Percentiles rank a stretch among this genome's conserved stretches.
phyloP scores from a whole-genome alignment of 176 grass and related monocot genomes.

The Hyparrhenia diplandra region DNA sequence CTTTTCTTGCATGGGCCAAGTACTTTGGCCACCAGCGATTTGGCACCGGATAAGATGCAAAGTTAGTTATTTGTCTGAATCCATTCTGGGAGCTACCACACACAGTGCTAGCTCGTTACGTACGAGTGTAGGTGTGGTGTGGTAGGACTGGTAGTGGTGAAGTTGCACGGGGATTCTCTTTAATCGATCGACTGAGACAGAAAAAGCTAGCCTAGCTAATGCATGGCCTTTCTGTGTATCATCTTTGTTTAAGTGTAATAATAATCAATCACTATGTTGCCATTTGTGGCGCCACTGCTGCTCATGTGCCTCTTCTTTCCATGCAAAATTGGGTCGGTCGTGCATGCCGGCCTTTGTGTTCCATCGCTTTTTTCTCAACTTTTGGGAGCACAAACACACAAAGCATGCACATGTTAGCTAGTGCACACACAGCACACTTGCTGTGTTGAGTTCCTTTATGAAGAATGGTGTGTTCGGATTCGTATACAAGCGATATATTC shows the following conservation, averaged over 20 bases:
- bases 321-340: not conserved
- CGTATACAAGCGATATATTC: too few species aligned
- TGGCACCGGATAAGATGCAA: not conserved
- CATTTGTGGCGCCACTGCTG: not conserved
- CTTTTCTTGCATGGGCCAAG: not conserved
- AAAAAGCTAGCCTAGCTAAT: constrained; percentile 3
- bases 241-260: not conserved
- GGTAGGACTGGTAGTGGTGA: not conserved
- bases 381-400: not conserved
- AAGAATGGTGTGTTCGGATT: not conserved
- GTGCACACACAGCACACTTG: too few species aligned
- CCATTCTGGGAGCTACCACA: not conserved
- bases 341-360: not conserved
- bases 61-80: not conserved
- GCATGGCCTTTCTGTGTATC: not conserved
- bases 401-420: not conserved
- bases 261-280: not conserved
- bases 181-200: not conserved
- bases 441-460: not conserved
- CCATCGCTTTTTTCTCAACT: constrained; percentile 4
- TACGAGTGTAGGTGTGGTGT: not conserved
- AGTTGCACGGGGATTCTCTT: not conserved
- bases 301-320: not conserved
- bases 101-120: not conserved
- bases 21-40: not conserved